Percentiles rank a stretch among this genome's conserved stretches.
Conservation (phyloP, 805 yeast species). For the Yarrowia sp. region DNA sequence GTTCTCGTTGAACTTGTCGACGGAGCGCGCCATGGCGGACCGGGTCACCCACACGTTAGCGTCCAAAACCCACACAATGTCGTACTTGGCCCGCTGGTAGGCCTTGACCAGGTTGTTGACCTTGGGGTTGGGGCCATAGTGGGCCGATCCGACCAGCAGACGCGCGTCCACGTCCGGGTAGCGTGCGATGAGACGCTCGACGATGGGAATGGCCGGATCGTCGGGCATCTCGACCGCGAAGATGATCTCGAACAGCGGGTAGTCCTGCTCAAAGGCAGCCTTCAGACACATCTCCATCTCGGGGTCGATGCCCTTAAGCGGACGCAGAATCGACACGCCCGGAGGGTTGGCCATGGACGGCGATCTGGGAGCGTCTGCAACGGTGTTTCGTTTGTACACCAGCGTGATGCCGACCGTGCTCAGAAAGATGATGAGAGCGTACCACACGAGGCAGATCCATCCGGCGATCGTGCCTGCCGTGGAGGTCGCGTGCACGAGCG, state of each 20-base stretch:
- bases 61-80: constrained; percentile 81
- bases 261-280: constrained; percentile 64
- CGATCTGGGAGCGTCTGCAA: neutral
- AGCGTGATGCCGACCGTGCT: neutral
- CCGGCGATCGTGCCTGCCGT: neutral
- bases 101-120: constrained; percentile 86
- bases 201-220: constrained; percentile 67
- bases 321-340: constrained; percentile 76
- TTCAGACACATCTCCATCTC: constrained; percentile 67
- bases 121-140: constrained; percentile 83
- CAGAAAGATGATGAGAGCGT: constrained; percentile 9
- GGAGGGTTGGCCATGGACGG: constrained; percentile 30
- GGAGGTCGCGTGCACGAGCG: no score
- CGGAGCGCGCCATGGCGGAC: constrained; percentile 63
- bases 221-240: constrained; percentile 65
- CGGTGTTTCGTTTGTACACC: constrained; percentile 10
- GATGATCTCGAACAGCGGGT: constrained; percentile 68
- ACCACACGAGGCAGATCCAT: constrained; percentile 5
- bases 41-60: constrained; percentile 78
- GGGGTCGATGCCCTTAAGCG: constrained; percentile 80
- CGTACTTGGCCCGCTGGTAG: constrained; percentile 62
- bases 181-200: constrained; percentile 47
- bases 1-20: constrained; percentile 45
- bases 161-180: constrained; percentile 59
- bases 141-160: constrained; percentile 51